A percentile compares a stretch with the other conserved stretches of the same genome.
phyloP scores from a whole-genome alignment of 2,329 filamentous ascomycete species.

The Botrytis aclada region DNA sequence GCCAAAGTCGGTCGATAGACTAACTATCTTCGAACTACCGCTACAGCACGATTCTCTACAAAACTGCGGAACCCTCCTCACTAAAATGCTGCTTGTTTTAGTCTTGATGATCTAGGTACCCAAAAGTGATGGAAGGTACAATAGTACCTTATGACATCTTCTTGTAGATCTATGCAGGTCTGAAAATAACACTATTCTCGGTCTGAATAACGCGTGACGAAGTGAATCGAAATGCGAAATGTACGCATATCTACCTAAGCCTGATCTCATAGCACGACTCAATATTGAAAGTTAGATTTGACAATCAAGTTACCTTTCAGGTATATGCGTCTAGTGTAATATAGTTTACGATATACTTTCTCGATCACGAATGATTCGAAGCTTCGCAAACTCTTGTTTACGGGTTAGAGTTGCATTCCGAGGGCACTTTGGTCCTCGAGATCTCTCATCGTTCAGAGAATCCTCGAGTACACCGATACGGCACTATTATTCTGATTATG shows the following conservation, averaged over 20 bases:
- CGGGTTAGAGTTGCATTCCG: background rate
- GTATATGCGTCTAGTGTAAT: background rate
- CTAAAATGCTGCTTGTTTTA: background rate
- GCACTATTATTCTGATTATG: constrained; percentile 13
- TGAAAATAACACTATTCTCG: background rate
- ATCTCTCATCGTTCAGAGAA: background rate
- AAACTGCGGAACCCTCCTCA: background rate
- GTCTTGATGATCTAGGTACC: background rate
- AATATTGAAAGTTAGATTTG: background rate
- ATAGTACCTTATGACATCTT: background rate
- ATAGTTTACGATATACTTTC: background rate
- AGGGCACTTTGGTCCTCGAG: background rate
- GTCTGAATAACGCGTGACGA: background rate
- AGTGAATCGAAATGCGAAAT: background rate
- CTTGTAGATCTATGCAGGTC: background rate
- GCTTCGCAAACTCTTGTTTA: background rate
- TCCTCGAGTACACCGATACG: background rate
- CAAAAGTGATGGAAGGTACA: background rate
- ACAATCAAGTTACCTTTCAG: background rate
- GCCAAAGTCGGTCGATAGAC: background rate
- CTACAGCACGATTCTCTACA: background rate
- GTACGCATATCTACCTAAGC: background rate
- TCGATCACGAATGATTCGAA: background rate
- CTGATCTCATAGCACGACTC: background rate
- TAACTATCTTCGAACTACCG: background rate